phyloP scores from a whole-genome alignment of 768 basidiomycete genomes.

The Phylloporus arenicola region DNA sequence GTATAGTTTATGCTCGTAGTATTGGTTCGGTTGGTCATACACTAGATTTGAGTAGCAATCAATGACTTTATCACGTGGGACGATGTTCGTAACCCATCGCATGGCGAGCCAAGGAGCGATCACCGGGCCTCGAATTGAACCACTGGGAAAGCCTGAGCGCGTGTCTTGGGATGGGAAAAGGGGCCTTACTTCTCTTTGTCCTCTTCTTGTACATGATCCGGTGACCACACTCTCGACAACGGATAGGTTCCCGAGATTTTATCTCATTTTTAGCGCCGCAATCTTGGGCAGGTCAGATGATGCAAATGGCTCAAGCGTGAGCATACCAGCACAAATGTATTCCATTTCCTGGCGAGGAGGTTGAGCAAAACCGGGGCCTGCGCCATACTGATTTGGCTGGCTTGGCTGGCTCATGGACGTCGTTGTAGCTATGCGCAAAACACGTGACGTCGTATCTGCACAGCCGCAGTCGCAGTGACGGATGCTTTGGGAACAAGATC shows the following conservation, averaged over 20 bases:
- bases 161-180: neutral
- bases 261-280: conserved; percentile 93
- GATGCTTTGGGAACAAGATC: no score
- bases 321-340: conserved; percentile 79
- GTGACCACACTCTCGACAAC: conserved; percentile 95
- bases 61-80: no score
- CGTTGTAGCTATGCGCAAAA: neutral
- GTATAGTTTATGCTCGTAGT: conserved; percentile 16
- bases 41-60: neutral
- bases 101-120: neutral
- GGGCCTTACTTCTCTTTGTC: conserved; percentile 77
- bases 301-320: neutral
- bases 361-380: conserved; percentile 31
- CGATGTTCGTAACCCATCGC: no score
- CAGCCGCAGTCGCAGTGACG: neutral
- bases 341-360: conserved; percentile 64
- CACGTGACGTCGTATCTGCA: conserved; percentile 12
- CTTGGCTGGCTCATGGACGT: conserved; percentile 36
- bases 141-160: conserved; percentile 19
- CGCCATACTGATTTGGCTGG: conserved; percentile 30
- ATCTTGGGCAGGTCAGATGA: conserved; percentile 43
- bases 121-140: conserved; percentile 32
- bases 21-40: neutral
- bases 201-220: conserved; percentile 99
- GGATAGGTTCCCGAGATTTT: conserved; percentile 85